These are phyloP conservation scores for Pythium sp. DNA, from an alignment of 352 stramenopile species.

Conservation along the genomic window DNA sequence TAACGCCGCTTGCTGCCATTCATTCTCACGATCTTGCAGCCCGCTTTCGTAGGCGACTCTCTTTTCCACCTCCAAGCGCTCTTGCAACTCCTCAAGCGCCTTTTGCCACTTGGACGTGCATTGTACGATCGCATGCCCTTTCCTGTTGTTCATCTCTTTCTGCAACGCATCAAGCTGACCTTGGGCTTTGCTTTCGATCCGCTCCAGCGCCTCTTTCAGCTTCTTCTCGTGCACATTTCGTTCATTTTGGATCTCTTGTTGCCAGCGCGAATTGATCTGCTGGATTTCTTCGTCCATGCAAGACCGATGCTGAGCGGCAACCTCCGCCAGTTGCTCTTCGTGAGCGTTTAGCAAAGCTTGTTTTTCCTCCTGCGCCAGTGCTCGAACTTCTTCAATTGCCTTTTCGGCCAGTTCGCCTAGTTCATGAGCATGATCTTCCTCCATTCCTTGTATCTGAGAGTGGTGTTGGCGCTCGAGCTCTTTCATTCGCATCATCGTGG, in stretches of 20 bases:
- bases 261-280: slow-evolving; percentile 29
- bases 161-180: slow-evolving; percentile 38
- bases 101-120: slow-evolving; percentile 71
- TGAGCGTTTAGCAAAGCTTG: not conserved
- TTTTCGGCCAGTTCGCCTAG: not conserved
- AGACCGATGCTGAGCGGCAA: slow-evolving; percentile 15
- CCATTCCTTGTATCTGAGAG: not conserved
- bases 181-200: slow-evolving; percentile 34
- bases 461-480: slow-evolving; percentile 1
- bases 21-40: slow-evolving; percentile 61
- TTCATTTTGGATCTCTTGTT: slow-evolving; percentile 29
- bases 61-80: slow-evolving; percentile 60
- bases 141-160: slow-evolving; percentile 63
- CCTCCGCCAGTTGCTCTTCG: not conserved
- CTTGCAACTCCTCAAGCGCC: slow-evolving; percentile 62
- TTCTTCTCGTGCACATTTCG: slow-evolving; percentile 28
- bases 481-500: not conserved
- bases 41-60: slow-evolving; percentile 57
- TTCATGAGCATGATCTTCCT: not conserved
- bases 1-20: slow-evolving; percentile 70
- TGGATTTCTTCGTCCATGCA: slow-evolving; percentile 31
- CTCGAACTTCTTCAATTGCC: slow-evolving; percentile 5
- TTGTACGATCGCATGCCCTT: slow-evolving; percentile 54
- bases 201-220: slow-evolving; percentile 30
- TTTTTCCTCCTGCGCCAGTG: not conserved